These are phyloP conservation scores for Exophiala phaeomuriformis DNA, from an alignment of 2,329 filamentous ascomycete species.

Conservation along the genomic window DNA sequence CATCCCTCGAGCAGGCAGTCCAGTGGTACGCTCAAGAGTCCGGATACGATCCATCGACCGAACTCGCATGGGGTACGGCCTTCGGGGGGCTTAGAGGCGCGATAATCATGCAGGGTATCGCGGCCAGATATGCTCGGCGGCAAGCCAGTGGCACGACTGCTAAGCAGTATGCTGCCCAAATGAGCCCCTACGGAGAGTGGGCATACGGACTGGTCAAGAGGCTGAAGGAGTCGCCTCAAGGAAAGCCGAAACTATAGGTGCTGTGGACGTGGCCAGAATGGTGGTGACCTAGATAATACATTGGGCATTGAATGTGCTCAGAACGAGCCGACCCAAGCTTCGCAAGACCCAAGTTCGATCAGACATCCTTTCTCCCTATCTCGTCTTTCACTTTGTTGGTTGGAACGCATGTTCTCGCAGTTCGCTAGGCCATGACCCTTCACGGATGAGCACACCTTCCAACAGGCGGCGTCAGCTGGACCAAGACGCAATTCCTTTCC, in stretches of 20 bases:
- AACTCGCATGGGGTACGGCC: constrained; percentile 57
- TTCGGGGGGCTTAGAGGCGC: constrained; percentile 54
- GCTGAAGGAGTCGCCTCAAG: constrained; percentile 32
- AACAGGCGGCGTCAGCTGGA: too few species aligned
- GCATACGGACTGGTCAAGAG: constrained; percentile 66
- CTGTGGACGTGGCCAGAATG: background rate
- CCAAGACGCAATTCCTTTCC: too few species aligned
- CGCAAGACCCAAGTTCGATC: too few species aligned
- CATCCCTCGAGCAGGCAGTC: constrained; percentile 51
- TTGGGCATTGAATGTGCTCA: too few species aligned
- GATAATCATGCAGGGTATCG: constrained; percentile 79
- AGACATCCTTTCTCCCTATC: too few species aligned
- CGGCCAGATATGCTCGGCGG: constrained; percentile 71
- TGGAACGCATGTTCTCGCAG: too few species aligned
- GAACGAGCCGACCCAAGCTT: too few species aligned
- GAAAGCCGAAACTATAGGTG: constrained; percentile 41
- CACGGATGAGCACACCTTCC: too few species aligned
- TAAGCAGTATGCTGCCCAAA: constrained; percentile 60
- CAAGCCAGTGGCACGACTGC: constrained; percentile 88
- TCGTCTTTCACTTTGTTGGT: too few species aligned
- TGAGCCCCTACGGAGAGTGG: constrained; percentile 65
- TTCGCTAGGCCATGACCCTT: too few species aligned
- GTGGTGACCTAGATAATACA: background rate
- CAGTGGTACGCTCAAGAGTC: constrained; percentile 61
- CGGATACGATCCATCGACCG: constrained; percentile 61